Evolutionary conservation across 805 yeast genomes (phyloP).

Genomic region (Metschnikowia lachancei): DNA sequence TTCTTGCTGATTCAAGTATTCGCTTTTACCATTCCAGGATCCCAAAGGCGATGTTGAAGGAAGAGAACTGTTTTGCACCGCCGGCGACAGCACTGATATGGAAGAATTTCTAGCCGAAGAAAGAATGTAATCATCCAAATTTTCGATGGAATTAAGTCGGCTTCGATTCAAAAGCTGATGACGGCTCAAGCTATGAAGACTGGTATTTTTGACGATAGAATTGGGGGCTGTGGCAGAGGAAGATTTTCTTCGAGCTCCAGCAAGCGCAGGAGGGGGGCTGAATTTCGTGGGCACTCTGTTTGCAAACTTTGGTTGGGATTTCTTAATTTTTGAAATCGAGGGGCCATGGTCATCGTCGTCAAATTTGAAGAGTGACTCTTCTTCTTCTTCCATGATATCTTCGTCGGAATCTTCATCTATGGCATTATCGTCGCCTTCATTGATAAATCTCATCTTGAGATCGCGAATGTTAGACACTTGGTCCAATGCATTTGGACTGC

Average conservation of each 20-base stretch:
- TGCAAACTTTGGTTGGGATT: slow-evolving; percentile 42
- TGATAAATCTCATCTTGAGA: slow-evolving; percentile 6
- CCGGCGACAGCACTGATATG: slow-evolving; percentile 34
- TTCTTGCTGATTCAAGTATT: slow-evolving; percentile 9
- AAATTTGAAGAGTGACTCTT: slow-evolving; percentile 26
- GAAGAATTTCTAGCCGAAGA: slow-evolving; percentile 40
- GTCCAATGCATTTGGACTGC: slow-evolving; percentile 14
- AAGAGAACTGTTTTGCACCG: slow-evolving; percentile 20
- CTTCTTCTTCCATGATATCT: slow-evolving; percentile 31
- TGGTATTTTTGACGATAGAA: slow-evolving; percentile 21
- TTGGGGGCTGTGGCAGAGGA: slow-evolving; percentile 25
- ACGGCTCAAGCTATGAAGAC: slow-evolving; percentile 21
- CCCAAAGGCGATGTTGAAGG: slow-evolving; percentile 27
- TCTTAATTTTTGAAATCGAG: slow-evolving; percentile 13
- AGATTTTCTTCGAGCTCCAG: slow-evolving; percentile 27
- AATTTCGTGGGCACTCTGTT: slow-evolving; percentile 40
- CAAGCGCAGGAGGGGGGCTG: slow-evolving; percentile 37
- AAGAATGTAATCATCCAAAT: slow-evolving; percentile 40
- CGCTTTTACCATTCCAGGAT: slow-evolving; percentile 22
- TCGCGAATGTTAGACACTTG: slow-evolving; percentile 7
- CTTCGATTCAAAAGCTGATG: slow-evolving; percentile 38
- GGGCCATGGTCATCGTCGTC: slow-evolving; percentile 22
- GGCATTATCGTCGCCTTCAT: slow-evolving; percentile 34
- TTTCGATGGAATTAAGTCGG: slow-evolving; percentile 42
- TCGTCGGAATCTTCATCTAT: slow-evolving; percentile 39